phyloP scores from a whole-genome alignment of 768 basidiomycete species.

The Boletus rubropictus region DNA sequence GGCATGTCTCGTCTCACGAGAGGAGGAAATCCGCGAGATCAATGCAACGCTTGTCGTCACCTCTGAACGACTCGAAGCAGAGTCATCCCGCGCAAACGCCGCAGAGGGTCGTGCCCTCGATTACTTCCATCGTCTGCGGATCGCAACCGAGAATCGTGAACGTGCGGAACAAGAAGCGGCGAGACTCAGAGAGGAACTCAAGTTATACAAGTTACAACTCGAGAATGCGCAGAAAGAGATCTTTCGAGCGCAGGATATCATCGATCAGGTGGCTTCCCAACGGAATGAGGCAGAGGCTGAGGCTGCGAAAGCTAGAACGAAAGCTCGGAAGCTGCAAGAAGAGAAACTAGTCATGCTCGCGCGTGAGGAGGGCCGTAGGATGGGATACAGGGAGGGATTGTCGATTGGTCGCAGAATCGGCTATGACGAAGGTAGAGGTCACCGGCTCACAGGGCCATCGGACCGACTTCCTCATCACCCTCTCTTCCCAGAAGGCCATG shows the following conservation, averaged over 20 bases:
- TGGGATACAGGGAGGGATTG: constrained; percentile 40
- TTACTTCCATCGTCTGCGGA: constrained; percentile 37
- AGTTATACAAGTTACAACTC: constrained; percentile 41
- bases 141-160: constrained; percentile 36
- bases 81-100: constrained; percentile 38
- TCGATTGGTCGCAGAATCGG: constrained; percentile 29
- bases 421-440: constrained; percentile 25
- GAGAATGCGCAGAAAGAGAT: constrained; percentile 43
- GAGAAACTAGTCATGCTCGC: constrained; percentile 37
- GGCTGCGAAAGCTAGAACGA: constrained; percentile 41
- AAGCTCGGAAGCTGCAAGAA: constrained; percentile 39
- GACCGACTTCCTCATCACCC: constrained; percentile 10
- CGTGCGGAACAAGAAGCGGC: constrained; percentile 36
- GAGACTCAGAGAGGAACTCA: constrained; percentile 38
- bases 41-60: constrained; percentile 24
- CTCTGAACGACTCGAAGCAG: constrained; percentile 34
- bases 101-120: constrained; percentile 46
- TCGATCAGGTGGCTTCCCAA: constrained; percentile 38
- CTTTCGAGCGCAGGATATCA: constrained; percentile 36
- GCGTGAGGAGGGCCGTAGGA: constrained; percentile 38
- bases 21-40: constrained; percentile 30
- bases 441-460: constrained; percentile 6
- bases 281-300: constrained; percentile 42
- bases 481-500: constrained; percentile 11
- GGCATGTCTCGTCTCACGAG: constrained; percentile 25